Evolutionary conservation across 78 protist genomes (phyloP), one percentile per base, ranked within the genome.

Genomic region (Emiliania huxleyi): DNA sequence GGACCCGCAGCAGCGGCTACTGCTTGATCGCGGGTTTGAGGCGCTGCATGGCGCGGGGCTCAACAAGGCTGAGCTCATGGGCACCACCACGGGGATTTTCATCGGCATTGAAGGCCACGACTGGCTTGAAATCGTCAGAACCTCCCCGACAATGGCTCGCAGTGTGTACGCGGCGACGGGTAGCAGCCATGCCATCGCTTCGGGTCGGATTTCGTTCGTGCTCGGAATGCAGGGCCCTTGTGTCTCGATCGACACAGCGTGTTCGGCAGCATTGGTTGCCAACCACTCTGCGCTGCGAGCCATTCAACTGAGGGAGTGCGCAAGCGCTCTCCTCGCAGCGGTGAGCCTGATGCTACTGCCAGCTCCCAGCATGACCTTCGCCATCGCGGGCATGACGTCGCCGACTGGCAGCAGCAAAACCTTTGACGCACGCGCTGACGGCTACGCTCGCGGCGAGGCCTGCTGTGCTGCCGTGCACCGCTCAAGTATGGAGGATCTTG

Each of bases 361-460:
- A 18, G 46, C 46, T 1, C 8, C 46, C 35, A 22, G 81, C n/a
- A 48, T 75, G 18, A 90, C 91, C 56, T 96, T 96, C 33, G 62
- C 90, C 19, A 79, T 71, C 25, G 88, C 91, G 0, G 95, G 96
- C 6, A 91, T 97, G 43, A 95, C 97, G 18, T 73, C 93, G 37
- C 91, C 95, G 42, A 52, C n/a, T 38, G 97, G 96, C 11, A 87
- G 90, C 18, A 96, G 97, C 77, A 93, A 93, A 42, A 44, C 96
- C 29, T 96, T 96, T 49, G 97, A 95, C 46, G 93, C 91, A 29
- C 25, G 87, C 26, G 99, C 98, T 29, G 87, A 96, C 42, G 99
- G 99, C 42, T 97, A 95, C 92, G 97, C 87, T 0, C 91, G 99
- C 33, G 93, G 93, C 42, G 99, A 97, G 91, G 99, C 98, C 38